Evolutionary conservation across 441 rosid species (phyloP).

Genomic region (Erysimum pusillum): DNA sequence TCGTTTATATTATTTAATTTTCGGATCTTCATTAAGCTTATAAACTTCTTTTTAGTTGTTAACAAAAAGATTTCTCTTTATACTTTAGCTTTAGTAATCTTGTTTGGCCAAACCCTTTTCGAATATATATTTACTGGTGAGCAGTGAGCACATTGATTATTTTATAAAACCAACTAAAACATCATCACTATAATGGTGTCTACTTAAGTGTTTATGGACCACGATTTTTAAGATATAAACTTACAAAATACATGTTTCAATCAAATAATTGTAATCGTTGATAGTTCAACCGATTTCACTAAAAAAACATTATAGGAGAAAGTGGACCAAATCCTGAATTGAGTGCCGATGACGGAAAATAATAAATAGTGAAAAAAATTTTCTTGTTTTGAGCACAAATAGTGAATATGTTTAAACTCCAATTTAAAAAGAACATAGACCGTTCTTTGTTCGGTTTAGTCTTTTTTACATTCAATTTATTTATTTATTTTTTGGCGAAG

Average conservation of each 20-base stretch:
- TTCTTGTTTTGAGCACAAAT: no score
- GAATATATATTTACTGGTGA: constrained; percentile 16
- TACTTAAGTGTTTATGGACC: constrained; percentile 32
- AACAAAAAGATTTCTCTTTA: constrained; percentile 13
- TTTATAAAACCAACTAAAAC: constrained; percentile 13
- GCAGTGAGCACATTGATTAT: constrained; percentile 10
- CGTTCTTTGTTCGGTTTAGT: not conserved
- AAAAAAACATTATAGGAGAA: not conserved
- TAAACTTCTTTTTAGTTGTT: constrained; percentile 12
- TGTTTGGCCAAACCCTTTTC: constrained; percentile 29
- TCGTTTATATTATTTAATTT: not conserved
- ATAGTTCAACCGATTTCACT: constrained; percentile 34
- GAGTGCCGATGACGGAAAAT: not conserved
- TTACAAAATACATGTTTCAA: constrained; percentile 13
- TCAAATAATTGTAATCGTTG: constrained; percentile 7
- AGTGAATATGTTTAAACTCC: not conserved
- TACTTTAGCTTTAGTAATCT: constrained; percentile 28
- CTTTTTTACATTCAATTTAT: not conserved
- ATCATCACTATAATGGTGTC: constrained; percentile 12
- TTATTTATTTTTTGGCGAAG: no score
- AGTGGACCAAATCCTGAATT: not conserved
- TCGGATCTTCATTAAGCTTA: not conserved
- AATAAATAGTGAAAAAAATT: not conserved
- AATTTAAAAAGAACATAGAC: not conserved
- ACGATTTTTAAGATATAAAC: not conserved